Evolutionary conservation across 352 stramenopile genomes (phyloP).

Genomic region (Globisporangium alternatum): DNA sequence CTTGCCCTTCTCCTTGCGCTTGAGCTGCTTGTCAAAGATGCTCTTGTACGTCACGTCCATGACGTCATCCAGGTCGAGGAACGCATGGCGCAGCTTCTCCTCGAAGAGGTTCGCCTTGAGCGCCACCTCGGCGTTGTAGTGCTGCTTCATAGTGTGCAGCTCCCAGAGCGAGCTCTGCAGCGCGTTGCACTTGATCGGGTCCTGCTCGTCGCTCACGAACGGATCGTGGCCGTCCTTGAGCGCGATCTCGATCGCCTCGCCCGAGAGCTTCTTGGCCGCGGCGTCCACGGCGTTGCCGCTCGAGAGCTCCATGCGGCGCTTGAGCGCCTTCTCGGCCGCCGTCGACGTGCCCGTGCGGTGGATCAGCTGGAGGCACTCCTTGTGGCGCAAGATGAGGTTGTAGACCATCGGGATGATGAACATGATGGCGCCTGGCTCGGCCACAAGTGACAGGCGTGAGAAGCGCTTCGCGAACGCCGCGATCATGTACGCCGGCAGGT

Average conservation of each 20-base stretch:
- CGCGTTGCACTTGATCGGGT: conserved; percentile 69
- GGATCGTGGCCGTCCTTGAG: conserved; percentile 79
- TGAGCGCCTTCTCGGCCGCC: conserved; percentile 62
- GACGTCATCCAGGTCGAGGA: conserved; percentile 68
- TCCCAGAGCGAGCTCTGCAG: conserved; percentile 96
- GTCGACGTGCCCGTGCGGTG: conserved; percentile 74
- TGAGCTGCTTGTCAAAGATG: conserved; percentile 76
- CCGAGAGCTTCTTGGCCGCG: conserved; percentile 65
- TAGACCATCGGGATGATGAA: conserved; percentile 96
- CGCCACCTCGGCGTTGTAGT: conserved; percentile 94
- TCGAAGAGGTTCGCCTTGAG: conserved; percentile 91
- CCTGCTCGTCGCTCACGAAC: conserved; percentile 66
- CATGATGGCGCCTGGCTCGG: conserved; percentile 88
- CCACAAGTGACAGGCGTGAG: conserved; percentile 82
- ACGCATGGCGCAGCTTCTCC: conserved; percentile 75
- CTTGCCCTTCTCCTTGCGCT: conserved; percentile 79
- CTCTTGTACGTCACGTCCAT: conserved; percentile 83
- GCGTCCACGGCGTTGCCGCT: conserved; percentile 71
- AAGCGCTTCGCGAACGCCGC: conserved; percentile 96
- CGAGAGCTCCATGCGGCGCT: conserved; percentile 68
- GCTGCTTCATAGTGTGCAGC: conserved; percentile 90
- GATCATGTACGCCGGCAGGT: conserved; percentile 95
- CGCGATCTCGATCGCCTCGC: conserved; percentile 53
- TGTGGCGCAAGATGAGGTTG: conserved; percentile 96
- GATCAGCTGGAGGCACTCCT: conserved; percentile 94